Conservation (phyloP, 441 rosid genomes). For the Aquilaria agallochum region DNA sequence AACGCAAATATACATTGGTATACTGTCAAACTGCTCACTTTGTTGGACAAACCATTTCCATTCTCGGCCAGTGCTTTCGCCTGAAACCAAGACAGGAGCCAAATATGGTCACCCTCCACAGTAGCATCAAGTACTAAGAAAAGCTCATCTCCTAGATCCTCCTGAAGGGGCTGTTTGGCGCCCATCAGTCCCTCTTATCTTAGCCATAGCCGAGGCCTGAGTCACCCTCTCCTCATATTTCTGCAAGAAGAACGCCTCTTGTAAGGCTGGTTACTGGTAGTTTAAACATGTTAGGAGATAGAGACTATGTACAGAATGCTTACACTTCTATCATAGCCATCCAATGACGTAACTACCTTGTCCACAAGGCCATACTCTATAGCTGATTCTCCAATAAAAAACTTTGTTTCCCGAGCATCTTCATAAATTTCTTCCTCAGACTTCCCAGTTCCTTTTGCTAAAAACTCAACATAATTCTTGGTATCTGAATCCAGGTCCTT, state of each 20-base stretch:
- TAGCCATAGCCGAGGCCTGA: conserved; percentile 61
- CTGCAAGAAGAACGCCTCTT: conserved; percentile 25
- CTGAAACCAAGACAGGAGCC: background rate
- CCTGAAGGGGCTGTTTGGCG: conserved; percentile 56
- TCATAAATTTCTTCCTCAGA: conserved; percentile 65
- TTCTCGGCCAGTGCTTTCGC: too few relatives aligned
- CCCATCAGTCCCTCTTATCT: conserved; percentile 47
- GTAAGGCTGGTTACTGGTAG: conserved; percentile 6
- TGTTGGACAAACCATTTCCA: too few relatives aligned
- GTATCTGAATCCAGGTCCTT: conserved; percentile 74
- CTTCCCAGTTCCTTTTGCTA: conserved; percentile 74
- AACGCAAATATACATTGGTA: too few relatives aligned
- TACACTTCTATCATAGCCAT: conserved; percentile 63
- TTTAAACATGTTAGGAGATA: conserved; percentile 1
- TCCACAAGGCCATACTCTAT: conserved; percentile 85
- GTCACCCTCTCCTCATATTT: conserved; percentile 67
- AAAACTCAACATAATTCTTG: conserved; percentile 57
- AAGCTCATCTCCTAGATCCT: conserved; percentile 40
- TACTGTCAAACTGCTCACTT: too few relatives aligned
- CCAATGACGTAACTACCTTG: conserved; percentile 59
- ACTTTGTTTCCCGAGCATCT: conserved; percentile 64
- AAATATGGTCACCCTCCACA: conserved; percentile 3
- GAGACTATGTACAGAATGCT: background rate
- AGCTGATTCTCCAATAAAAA: conserved; percentile 63
- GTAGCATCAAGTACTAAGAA: conserved; percentile 3